phyloP scores from a whole-genome alignment of 2,329 filamentous ascomycete genomes.

The Sporothrix curviconia region DNA sequence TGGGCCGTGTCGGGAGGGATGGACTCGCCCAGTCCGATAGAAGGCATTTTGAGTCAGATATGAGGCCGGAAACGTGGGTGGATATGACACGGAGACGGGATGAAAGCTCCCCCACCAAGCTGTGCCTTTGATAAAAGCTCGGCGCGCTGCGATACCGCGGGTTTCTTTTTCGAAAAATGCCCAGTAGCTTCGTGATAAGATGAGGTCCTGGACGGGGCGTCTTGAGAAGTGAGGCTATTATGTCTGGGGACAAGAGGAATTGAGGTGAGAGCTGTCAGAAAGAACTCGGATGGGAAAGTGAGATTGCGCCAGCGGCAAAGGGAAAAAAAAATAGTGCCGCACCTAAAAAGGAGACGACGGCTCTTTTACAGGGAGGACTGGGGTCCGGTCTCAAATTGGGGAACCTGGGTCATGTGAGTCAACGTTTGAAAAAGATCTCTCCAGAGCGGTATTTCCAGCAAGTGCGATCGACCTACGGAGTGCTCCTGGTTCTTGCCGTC shows the following conservation, averaged over 20 bases:
- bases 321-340: background rate
- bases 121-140: background rate
- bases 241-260: background rate
- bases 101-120: background rate
- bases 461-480: background rate
- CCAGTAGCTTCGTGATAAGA: background rate
- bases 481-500: too few relatives aligned
- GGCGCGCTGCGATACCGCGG: too few relatives aligned
- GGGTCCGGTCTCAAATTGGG: too few relatives aligned
- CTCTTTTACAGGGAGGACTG: background rate
- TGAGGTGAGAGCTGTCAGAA: background rate
- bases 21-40: slow-evolving; percentile 54
- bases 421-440: background rate
- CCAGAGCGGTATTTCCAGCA: background rate
- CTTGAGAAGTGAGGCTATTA: too few relatives aligned
- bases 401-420: slow-evolving; percentile 9
- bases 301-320: background rate
- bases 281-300: background rate
- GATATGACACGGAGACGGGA: background rate
- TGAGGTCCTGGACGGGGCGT: too few relatives aligned
- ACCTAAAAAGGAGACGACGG: background rate
- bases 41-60: slow-evolving; percentile 9
- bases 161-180: background rate
- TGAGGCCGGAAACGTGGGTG: background rate
- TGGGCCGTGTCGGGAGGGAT: slow-evolving; percentile 74